A percentile compares a stretch with the other conserved stretches of the same genome.
These are phyloP conservation scores for Irpex rosettiformis DNA, from an alignment of 1,284 basidiomycete genomes.

Conservation along the genomic window DNA sequence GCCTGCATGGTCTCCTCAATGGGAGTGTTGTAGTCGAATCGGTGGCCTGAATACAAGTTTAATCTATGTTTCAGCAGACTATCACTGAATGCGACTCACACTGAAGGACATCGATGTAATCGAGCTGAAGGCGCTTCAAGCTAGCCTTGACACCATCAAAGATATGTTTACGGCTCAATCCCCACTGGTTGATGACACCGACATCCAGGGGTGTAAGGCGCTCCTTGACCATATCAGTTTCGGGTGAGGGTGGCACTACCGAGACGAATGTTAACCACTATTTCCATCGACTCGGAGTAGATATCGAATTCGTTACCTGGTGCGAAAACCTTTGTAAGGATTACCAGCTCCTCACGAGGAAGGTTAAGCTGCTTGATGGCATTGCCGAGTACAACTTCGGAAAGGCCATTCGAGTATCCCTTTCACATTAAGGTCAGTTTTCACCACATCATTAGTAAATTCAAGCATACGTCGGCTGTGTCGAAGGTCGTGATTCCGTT, in stretches of 20 bases:
- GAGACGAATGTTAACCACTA: conserved; percentile 3
- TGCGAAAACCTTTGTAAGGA: conserved; percentile 48
- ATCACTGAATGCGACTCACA: conserved; percentile 19
- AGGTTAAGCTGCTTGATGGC: conserved; percentile 53
- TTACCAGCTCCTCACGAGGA: conserved; percentile 52
- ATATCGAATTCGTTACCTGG: not conserved
- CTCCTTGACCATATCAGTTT: conserved; percentile 27
- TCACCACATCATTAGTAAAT: conserved; percentile 10
- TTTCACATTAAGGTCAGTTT: conserved; percentile 2
- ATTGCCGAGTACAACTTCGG: conserved; percentile 55
- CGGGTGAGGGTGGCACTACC: conserved; percentile 33
- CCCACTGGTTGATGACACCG: conserved; percentile 36
- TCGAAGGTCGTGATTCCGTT: conserved; percentile 50
- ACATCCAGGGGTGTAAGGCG: conserved; percentile 21
- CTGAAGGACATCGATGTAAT: conserved; percentile 43
- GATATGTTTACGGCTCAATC: conserved; percentile 42
- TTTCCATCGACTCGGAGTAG: not conserved
- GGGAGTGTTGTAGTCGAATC: conserved; percentile 28
- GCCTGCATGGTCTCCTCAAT: conserved; percentile 28
- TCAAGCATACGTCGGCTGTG: conserved; percentile 38
- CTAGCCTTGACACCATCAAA: conserved; percentile 42
- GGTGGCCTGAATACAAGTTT: conserved; percentile 19
- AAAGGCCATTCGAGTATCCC: conserved; percentile 40
- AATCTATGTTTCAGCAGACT: not conserved
- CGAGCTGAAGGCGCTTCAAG: conserved; percentile 37